A percentile compares a stretch with the other conserved stretches of the same genome.
phyloP scores from a whole-genome alignment of 2,329 filamentous ascomycete species.

The Davidsoniella eucalypti region DNA sequence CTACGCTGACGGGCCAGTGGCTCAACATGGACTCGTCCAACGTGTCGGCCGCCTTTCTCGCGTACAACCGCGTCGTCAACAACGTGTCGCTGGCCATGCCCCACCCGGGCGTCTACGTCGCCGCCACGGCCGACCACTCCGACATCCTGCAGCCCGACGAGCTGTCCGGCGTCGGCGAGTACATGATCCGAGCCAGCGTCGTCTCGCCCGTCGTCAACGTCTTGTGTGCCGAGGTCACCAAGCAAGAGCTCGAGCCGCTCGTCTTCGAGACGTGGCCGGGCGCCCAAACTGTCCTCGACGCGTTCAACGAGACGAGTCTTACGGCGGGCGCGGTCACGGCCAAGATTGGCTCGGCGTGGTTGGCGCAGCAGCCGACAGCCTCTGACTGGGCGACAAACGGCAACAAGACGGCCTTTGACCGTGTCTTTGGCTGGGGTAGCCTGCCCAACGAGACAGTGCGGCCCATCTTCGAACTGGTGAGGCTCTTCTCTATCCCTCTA shows the following conservation, averaged over 20 bases:
- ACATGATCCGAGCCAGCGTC: slow-evolving; percentile 50
- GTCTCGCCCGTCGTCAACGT: slow-evolving; percentile 57
- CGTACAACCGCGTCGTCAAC: slow-evolving; percentile 45
- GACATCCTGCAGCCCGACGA: slow-evolving; percentile 52
- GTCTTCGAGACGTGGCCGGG: slow-evolving; percentile 42
- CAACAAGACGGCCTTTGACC: neutral
- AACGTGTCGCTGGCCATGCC: slow-evolving; percentile 67
- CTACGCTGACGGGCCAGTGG: slow-evolving; percentile 53
- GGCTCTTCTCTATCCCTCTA: no score
- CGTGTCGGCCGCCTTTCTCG: slow-evolving; percentile 31
- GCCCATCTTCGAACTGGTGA: neutral
- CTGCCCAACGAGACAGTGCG: neutral
- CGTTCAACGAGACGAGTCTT: neutral
- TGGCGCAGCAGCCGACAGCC: no score
- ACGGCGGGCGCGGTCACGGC: neutral
- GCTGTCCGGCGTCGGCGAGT: slow-evolving; percentile 49
- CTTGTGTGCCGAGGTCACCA: slow-evolving; percentile 50
- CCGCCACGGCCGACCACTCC: slow-evolving; percentile 45
- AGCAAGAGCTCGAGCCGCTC: slow-evolving; percentile 43
- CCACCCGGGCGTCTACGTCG: slow-evolving; percentile 49
- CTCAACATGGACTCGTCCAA: slow-evolving; percentile 39
- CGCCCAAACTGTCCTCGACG: neutral
- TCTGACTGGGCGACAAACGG: no score
- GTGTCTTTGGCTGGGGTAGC: neutral
- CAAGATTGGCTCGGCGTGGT: no score